Conservation (phyloP, 148 eudicot genomes). For the Selenicereus undatus region DNA sequence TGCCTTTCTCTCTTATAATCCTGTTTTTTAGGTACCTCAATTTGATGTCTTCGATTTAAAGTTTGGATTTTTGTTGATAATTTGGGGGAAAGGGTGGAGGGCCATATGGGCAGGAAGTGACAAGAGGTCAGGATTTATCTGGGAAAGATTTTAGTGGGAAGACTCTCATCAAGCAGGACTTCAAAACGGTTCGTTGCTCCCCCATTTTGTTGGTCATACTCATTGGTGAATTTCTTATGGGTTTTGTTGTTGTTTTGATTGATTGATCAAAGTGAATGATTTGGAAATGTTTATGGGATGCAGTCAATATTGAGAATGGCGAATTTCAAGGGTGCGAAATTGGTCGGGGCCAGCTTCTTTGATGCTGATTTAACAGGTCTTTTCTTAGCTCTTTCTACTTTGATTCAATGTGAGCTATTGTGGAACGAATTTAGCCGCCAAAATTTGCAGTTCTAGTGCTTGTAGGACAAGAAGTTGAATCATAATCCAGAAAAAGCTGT, state of each 20-base stretch:
- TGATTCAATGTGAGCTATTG: not conserved
- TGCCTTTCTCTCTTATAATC: not conserved
- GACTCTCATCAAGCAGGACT: conserved; percentile 85
- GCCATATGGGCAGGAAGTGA: conserved; percentile 88
- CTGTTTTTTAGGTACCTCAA: not conserved
- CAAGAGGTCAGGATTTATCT: conserved; percentile 93
- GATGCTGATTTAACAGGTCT: conserved; percentile 97
- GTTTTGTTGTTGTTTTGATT: not conserved
- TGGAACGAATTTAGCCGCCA: not conserved
- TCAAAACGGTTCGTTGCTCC: conserved; percentile 60
- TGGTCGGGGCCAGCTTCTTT: conserved; percentile 96
- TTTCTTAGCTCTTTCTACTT: not conserved
- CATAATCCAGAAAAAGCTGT: not conserved
- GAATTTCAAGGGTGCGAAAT: conserved; percentile 81
- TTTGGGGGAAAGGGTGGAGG: conserved; percentile 76
- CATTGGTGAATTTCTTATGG: not conserved
- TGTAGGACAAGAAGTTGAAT: not conserved
- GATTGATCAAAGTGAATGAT: not conserved
- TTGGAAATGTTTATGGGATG: conserved; percentile 10
- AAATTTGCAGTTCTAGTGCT: no score
- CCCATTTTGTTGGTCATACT: not conserved
- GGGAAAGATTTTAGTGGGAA: conserved; percentile 89
- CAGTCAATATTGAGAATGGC: conserved; percentile 92
- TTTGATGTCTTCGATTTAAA: not conserved
- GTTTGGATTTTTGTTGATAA: not conserved